A percentile compares a stretch with the other conserved stretches of the same genome.
These are phyloP conservation scores for Fusarium succisae DNA, from an alignment of 2,329 filamentous ascomycete species.

Conservation along the genomic window DNA sequence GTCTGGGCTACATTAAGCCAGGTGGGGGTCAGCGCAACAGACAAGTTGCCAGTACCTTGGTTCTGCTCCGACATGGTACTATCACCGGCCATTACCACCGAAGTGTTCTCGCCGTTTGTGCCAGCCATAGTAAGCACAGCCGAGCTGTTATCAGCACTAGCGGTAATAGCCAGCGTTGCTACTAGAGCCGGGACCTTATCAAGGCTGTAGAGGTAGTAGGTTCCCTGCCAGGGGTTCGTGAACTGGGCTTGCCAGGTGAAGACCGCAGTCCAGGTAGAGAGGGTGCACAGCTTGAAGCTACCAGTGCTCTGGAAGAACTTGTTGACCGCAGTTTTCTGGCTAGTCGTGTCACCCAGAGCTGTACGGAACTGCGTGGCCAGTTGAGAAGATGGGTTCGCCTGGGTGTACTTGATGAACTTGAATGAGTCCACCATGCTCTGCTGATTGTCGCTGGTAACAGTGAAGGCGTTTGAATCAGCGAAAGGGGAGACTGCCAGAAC, in stretches of 20 bases:
- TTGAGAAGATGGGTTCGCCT: not conserved
- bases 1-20: not conserved
- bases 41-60: not conserved
- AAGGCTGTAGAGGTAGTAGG: not conserved
- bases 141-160: not conserved
- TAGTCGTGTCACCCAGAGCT: not conserved
- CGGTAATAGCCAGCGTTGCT: not conserved
- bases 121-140: not conserved
- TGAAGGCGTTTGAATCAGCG: not conserved
- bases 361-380: not conserved
- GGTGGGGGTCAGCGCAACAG: rapidly evolving
- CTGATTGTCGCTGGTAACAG: not conserved
- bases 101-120: not conserved
- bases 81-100: not conserved
- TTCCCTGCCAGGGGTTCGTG: slow-evolving; percentile 3
- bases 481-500: not conserved
- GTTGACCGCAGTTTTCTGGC: not conserved
- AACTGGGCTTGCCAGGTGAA: slow-evolving; percentile 1
- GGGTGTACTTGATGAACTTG: slow-evolving; percentile 4
- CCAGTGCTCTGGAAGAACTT: not conserved
- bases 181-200: not conserved
- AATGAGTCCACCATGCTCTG: not conserved
- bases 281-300: not conserved
- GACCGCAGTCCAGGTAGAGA: not conserved
- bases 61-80: not conserved